phyloP scores from a whole-genome alignment of 2,329 filamentous ascomycete species.

The Fusarium scirpi region DNA sequence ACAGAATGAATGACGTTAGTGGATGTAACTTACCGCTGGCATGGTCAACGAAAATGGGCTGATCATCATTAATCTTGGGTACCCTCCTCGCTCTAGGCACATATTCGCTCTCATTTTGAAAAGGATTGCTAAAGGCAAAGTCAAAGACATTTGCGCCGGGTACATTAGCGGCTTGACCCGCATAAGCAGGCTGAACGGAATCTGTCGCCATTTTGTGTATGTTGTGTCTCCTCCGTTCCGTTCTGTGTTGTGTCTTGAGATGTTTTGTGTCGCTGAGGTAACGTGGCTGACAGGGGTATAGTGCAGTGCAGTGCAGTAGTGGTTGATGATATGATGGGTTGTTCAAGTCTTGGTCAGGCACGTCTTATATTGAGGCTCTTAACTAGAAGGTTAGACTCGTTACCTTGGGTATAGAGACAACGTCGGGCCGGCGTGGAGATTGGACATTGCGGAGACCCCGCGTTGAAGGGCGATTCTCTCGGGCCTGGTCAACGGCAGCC shows the following conservation, averaged over 20 bases:
- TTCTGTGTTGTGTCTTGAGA: neutral
- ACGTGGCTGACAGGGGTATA: constrained; percentile 16
- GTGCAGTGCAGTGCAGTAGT: neutral
- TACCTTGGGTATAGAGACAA: constrained; percentile 20
- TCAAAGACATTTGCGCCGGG: constrained; percentile 51
- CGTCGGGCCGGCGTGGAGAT: constrained; percentile 32
- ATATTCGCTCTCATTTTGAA: constrained; percentile 48
- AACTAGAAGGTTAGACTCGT: neutral
- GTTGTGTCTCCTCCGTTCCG: neutral
- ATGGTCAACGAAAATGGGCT: constrained; percentile 57
- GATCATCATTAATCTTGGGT: constrained; percentile 48
- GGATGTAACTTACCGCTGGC: constrained; percentile 50
- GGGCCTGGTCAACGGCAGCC: constrained; percentile 1
- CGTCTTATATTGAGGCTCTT: constrained; percentile 34
- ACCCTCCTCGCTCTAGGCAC: constrained; percentile 48
- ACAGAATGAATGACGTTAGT: too few species aligned
- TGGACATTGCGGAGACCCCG: constrained; percentile 43
- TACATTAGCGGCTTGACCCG: constrained; percentile 33
- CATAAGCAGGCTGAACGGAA: constrained; percentile 26
- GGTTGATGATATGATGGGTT: neutral
- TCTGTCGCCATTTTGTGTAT: constrained; percentile 31
- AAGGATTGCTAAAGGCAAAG: constrained; percentile 55
- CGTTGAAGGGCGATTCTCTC: constrained; percentile 1
- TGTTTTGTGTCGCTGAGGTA: constrained; percentile 12
- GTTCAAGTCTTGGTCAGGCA: neutral